Evolutionary conservation across 768 basidiomycete genomes (phyloP).

Genomic region (Suillus weaverae): DNA sequence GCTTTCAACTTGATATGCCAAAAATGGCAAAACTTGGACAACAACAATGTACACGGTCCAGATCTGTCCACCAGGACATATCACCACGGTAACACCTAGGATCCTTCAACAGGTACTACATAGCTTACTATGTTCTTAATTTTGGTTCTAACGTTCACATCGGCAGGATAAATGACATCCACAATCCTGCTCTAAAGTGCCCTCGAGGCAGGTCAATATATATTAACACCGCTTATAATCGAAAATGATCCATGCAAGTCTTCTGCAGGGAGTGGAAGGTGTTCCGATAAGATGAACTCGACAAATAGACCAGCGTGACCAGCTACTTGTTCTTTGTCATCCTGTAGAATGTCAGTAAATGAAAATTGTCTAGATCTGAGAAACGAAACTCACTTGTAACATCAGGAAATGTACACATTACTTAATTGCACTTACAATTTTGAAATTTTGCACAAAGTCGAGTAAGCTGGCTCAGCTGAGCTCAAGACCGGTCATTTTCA

Average conservation of each 20-base stretch:
- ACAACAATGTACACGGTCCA: conserved; percentile 16
- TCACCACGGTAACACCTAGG: conserved; percentile 30
- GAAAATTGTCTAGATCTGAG: conserved; percentile 3
- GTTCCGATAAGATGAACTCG: neutral
- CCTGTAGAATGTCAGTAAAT: conserved; percentile 22
- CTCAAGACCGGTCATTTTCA: neutral
- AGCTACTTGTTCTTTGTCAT: conserved; percentile 44
- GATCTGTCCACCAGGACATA: conserved; percentile 31
- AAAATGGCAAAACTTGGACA: conserved; percentile 7
- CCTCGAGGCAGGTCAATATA: neutral
- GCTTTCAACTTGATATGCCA: conserved; percentile 5
- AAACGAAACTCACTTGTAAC: conserved; percentile 65
- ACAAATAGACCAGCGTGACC: neutral
- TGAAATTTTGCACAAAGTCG: neutral
- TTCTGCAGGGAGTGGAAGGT: neutral
- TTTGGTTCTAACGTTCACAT: conserved; percentile 6
- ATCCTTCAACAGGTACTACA: neutral
- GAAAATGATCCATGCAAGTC: neutral
- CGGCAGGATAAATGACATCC: conserved; percentile 3
- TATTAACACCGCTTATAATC: neutral
- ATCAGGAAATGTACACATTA: neutral
- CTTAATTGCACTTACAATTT: neutral
- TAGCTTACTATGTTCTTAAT: neutral
- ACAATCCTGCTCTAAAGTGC: neutral
- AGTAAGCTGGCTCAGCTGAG: neutral